Conservation (phyloP, 164 flowering plant species). For the Cinnamomum chago region DNA sequence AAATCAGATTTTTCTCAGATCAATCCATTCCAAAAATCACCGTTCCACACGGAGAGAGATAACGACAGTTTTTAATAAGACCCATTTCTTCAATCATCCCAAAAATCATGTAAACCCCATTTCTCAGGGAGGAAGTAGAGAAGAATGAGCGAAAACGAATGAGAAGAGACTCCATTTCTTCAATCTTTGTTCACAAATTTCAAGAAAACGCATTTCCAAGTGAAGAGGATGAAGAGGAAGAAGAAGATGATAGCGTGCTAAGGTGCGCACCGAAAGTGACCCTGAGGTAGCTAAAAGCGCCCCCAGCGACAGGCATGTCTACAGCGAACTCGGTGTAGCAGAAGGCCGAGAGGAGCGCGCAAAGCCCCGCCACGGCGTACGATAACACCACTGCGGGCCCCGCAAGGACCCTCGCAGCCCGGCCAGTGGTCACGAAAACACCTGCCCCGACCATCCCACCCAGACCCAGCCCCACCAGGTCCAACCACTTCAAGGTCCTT, state of each 20-base stretch:
- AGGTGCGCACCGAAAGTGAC: slow-evolving; percentile 71
- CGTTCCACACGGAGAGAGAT: too few species aligned
- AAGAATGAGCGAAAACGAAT: neutral
- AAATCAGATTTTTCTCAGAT: too few species aligned
- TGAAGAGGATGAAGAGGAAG: too few species aligned
- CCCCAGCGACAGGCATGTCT: slow-evolving; percentile 95
- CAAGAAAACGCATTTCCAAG: neutral
- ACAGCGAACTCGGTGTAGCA: slow-evolving; percentile 96
- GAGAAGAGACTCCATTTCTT: neutral
- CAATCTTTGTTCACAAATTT: too few species aligned
- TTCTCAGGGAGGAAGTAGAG: neutral
- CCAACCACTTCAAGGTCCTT: slow-evolving; percentile 63
- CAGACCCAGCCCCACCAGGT: slow-evolving; percentile 68
- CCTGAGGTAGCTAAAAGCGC: slow-evolving; percentile 83
- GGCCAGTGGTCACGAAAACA: slow-evolving; percentile 74
- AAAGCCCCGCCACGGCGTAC: slow-evolving; percentile 82
- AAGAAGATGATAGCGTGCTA: neutral
- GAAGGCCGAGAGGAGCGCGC: slow-evolving; percentile 87
- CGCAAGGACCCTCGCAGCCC: slow-evolving; percentile 40
- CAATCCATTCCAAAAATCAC: too few species aligned
- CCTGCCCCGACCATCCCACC: slow-evolving; percentile 98
- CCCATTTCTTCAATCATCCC: neutral
- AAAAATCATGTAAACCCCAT: too few species aligned
- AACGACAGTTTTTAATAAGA: neutral
- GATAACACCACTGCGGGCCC: slow-evolving; percentile 80